Base-by-base conservation (phyloP, 1,284 basidiomycete genomes). In the Leccinum subrobustum region DNA sequence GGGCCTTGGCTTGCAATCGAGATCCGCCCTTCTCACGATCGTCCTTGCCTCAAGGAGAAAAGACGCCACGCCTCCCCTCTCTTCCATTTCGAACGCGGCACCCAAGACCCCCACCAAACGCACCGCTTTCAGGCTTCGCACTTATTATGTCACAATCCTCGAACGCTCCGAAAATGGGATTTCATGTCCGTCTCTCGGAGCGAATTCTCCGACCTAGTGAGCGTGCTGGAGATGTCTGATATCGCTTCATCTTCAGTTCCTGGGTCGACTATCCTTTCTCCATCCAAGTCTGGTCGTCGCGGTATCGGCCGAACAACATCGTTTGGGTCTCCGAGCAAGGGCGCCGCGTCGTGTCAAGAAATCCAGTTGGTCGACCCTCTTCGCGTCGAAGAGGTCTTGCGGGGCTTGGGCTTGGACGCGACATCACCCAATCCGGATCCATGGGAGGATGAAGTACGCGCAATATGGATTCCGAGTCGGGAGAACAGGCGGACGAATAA, bases 181-280 rank as follows among this genome's bases (percentile, higher is more conserved):
- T 88, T 91, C 65, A 75, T 79, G 0, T 78, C 88, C 3, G 88
- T 88, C 4, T 89, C 87, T 8, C 81, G 89, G 6, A 88, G 83
- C 70, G 91, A 93, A 65, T 92, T 92, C 65, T 77, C 79, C 0
- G 91, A 93, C 64, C 76, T 93, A 2, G 69, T 89, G 0, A 83
- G 83, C 23, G 76, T 93, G 59, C 76, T 93, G 37, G 91, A 93
- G 72, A 89, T 87, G 6, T 79, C 82, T 3, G 91, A 91, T 3
- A 77, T 93, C 1, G 75, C 90, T 7, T 76, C 79, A 1, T 68
- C 79, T 8, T 73, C 76, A 3, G 60, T 67, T 6, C 54, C 70
- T 35, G 64, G 59, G 29, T 39, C 63, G 25, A 23, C 63, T 1
- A 67, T 85, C 6, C 73, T 79, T 14, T 75, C 81, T 16, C 76